Evolutionary conservation across 495 filamentous ascomycete species (phyloP).

Genomic region (Penicillium longicatenatum): DNA sequence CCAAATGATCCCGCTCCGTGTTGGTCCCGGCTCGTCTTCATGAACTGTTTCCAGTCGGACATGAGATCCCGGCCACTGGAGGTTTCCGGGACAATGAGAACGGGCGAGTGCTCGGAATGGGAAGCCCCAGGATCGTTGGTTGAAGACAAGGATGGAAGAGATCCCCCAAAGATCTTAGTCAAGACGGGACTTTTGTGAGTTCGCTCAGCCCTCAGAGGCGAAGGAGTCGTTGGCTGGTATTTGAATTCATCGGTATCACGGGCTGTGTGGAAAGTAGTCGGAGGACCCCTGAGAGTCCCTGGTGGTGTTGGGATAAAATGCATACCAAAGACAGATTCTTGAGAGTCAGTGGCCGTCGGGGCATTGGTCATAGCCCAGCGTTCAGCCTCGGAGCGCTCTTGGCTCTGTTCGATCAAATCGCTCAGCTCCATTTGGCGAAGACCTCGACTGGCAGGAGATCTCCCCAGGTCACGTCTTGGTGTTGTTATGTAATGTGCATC

Average conservation of each 20-base stretch:
- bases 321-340: conserved; percentile 17
- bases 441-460: conserved; percentile 8
- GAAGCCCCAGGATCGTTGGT: conserved; percentile 2
- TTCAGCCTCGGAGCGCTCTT: conserved; percentile 19
- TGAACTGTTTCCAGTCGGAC: conserved; percentile 18
- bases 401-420: conserved; percentile 25
- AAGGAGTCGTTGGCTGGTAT: neutral
- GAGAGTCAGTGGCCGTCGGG: conserved; percentile 1
- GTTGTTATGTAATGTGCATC: conserved; percentile 45
- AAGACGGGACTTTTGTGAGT: neutral
- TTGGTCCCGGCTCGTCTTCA: conserved; percentile 10
- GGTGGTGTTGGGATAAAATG: conserved; percentile 21
- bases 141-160: conserved; percentile 15
- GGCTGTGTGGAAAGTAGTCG: neutral
- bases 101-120: neutral
- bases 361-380: conserved; percentile 5
- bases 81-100: neutral
- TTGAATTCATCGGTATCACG: neutral
- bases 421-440: conserved; percentile 18
- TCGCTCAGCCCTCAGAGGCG: neutral
- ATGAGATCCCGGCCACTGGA: conserved; percentile 11
- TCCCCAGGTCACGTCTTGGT: conserved; percentile 22
- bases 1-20: conserved; percentile 22
- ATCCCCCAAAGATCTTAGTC: conserved; percentile 11
- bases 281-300: conserved; percentile 3